Evolutionary conservation across 352 stramenopile species (phyloP), one percentile per base, ranked within the genome.

Genomic region (Globisporangium cylindrosporum): DNA sequence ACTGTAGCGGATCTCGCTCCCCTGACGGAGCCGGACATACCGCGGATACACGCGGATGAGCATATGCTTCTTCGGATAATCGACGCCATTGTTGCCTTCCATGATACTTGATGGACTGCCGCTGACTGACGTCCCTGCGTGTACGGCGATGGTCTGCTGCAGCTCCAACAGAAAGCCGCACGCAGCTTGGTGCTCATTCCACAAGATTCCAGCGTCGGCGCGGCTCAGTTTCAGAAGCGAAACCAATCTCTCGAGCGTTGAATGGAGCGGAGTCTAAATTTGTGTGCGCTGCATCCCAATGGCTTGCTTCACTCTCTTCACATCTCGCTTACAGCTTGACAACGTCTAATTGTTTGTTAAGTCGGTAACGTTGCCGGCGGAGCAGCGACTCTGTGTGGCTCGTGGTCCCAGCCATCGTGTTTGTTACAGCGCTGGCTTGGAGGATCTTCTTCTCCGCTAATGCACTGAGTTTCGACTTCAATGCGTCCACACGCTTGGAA

Each of bases 21-120:
- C 82, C 46, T 89, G 83, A 0, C 81, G 81, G 27, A 93, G 68
- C 14, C 81, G 85, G 9, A 90, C 72, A 67, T 88, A 90, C 24
- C 83, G 79, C 3, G 81, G 79, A 24, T 76, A 79, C n/a, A 91
- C 77, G 14, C 76, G 77, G 7, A 89, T 72, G 53, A 88, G 73
- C 64, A 83, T 70, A 20, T 73, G 68, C 61, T 80, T 84, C 57
- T 73, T 81, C 18, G 64, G 54, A 32, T 41, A 32, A 59, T 77
- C 72, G 22, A 70, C 54, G 12, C 59, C 63, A 36, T 43, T 43
- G 14, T 58, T 53, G 41, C 62, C 48, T 7, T 61, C 32, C 10
- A 53, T 59, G 24, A 3, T 43, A 27, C 25, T 55, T 32, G 48
- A 10, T 54, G 20, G 48, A 12, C 20, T 25, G 48, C 20, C 25